Evolutionary conservation across 345 rosid species (phyloP).

Genomic region (Sisymbrium irio): DNA sequence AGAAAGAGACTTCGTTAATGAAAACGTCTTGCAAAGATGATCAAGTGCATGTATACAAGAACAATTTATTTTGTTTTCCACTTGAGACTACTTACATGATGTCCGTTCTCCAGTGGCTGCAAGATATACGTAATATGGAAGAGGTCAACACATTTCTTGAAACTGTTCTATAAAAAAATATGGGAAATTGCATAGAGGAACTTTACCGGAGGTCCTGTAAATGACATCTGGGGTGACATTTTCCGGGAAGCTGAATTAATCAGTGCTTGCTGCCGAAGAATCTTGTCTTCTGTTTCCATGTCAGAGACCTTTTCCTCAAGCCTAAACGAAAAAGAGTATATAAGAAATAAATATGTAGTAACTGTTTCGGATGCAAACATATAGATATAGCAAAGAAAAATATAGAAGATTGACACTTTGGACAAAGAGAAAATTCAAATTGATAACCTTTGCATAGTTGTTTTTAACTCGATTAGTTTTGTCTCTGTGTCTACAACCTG

Average conservation of each 20-base stretch:
- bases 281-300: constrained; percentile 75
- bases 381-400: not conserved
- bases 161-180: not conserved
- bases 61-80: constrained; percentile 17
- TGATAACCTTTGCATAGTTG: constrained; percentile 73
- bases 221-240: constrained; percentile 57
- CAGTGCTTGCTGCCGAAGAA: constrained; percentile 64
- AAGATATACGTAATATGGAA: constrained; percentile 26
- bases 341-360: not conserved
- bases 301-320: constrained; percentile 84
- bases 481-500: constrained; percentile 78
- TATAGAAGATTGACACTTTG: not conserved
- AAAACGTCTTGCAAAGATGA: not conserved
- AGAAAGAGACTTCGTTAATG: not conserved
- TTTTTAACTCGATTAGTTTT: constrained; percentile 81
- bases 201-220: constrained; percentile 47
- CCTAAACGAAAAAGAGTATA: constrained; percentile 39
- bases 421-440: not conserved
- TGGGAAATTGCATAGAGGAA: not conserved
- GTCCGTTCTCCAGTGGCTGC: constrained; percentile 74
- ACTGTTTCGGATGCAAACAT: not conserved
- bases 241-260: constrained; percentile 49
- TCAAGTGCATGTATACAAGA: not conserved
- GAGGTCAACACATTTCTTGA: constrained; percentile 22
- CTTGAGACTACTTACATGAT: constrained; percentile 46